A percentile compares a stretch with the other conserved stretches of the same genome.
These are phyloP conservation scores for Pyrenula massariospora DNA, from an alignment of 495 filamentous ascomycete species.

Conservation along the genomic window DNA sequence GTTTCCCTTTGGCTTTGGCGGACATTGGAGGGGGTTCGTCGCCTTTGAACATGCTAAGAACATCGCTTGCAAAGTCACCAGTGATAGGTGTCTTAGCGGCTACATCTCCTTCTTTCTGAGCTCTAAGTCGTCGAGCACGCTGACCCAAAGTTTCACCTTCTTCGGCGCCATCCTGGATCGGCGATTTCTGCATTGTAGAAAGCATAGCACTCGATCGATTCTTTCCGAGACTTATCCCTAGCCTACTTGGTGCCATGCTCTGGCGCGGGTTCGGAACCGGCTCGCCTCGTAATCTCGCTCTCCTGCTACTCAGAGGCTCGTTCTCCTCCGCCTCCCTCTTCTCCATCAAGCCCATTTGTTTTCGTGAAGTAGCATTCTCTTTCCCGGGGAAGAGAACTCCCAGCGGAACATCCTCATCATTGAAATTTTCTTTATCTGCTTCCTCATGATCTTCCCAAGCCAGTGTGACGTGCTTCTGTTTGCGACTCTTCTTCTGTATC, in stretches of 20 bases:
- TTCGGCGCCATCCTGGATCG: constrained; percentile 34
- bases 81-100: constrained; percentile 44
- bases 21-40: constrained; percentile 12
- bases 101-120: constrained; percentile 28
- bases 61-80: constrained; percentile 66
- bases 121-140: constrained; percentile 57
- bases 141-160: constrained; percentile 74
- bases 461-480: constrained; percentile 63
- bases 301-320: constrained; percentile 72
- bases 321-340: constrained; percentile 78
- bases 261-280: constrained; percentile 11
- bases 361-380: constrained; percentile 42
- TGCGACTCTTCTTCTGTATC: constrained; percentile 63
- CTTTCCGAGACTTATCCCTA: constrained; percentile 12
- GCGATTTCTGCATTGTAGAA: constrained; percentile 18
- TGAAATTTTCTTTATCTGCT: constrained; percentile 26
- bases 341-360: constrained; percentile 78
- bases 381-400: constrained; percentile 60
- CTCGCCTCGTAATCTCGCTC: constrained; percentile 62
- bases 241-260: background rate
- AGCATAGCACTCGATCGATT: constrained; percentile 28
- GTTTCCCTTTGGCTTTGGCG: constrained; percentile 11
- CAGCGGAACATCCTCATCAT: constrained; percentile 73
- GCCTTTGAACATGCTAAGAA: constrained; percentile 55
- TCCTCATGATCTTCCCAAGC: constrained; percentile 73